Percentiles rank a stretch among this genome's conserved stretches.
Evolutionary conservation across 2,329 filamentous ascomycete genomes (phyloP).

Genomic region (Verticillium klebahnii): DNA sequence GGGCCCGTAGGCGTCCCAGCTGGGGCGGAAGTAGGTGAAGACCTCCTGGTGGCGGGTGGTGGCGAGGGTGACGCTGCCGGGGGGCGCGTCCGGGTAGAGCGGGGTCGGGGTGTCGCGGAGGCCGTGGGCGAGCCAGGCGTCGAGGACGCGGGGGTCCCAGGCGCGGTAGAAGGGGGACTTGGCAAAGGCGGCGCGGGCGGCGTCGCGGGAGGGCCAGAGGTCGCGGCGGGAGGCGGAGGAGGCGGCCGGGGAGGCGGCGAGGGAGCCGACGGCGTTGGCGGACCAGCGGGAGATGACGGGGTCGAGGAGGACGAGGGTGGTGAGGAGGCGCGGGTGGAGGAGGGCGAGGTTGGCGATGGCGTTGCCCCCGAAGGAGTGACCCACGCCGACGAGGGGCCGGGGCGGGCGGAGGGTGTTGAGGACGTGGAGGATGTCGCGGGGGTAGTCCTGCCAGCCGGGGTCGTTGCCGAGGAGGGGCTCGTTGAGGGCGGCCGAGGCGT

Average conservation of each 20-base stretch:
- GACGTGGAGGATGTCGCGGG: conserved; percentile 79
- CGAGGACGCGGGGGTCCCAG: conserved; percentile 79
- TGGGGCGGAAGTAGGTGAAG: conserved; percentile 67
- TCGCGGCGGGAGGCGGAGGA: conserved; percentile 72
- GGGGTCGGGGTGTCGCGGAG: conserved; percentile 68
- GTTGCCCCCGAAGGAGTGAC: conserved; percentile 83
- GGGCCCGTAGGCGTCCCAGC: conserved; percentile 39
- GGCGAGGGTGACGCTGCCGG: conserved; percentile 60
- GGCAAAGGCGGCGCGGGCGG: conserved; percentile 62
- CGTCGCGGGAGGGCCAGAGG: conserved; percentile 71
- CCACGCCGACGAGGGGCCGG: conserved; percentile 76
- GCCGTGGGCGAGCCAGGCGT: conserved; percentile 68
- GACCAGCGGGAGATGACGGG: conserved; percentile 64
- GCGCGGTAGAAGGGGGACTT: conserved; percentile 70
- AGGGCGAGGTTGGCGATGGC: conserved; percentile 68
- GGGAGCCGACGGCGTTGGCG: conserved; percentile 26
- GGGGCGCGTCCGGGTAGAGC: conserved; percentile 42
- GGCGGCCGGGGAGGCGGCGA: conserved; percentile 38
- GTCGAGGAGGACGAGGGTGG: conserved; percentile 74
- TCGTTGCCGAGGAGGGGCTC: conserved; percentile 76
- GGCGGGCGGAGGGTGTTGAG: conserved; percentile 79
- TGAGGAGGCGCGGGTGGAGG: conserved; percentile 76
- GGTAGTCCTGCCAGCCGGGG: conserved; percentile 75
- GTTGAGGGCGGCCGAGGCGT: conserved; percentile 73
- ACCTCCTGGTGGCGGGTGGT: conserved; percentile 90